Evolutionary conservation across 2,329 filamentous ascomycete genomes (phyloP).

Genomic region (Ascocoryne sarcoides): DNA sequence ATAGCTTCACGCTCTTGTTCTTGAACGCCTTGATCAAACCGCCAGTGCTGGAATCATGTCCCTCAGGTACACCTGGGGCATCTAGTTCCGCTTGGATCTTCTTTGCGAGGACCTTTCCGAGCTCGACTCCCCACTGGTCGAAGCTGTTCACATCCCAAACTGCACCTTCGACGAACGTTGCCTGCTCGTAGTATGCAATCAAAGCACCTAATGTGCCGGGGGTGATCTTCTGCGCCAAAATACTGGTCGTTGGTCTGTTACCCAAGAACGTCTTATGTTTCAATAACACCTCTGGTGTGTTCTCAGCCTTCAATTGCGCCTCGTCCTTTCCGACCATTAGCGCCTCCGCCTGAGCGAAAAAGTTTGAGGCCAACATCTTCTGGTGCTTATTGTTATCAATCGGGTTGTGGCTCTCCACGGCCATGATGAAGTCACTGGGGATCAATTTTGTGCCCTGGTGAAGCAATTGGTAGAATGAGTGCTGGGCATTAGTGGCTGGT

Average conservation of each 20-base stretch:
- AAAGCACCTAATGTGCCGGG: constrained; percentile 87
- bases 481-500: constrained; percentile 97
- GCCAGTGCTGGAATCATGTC: constrained; percentile 81
- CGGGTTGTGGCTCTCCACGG: constrained; percentile 94
- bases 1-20: too few relatives aligned
- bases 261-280: constrained; percentile 99
- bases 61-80: constrained; percentile 56
- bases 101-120: constrained; percentile 94
- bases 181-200: constrained; percentile 98
- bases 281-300: constrained; percentile 64
- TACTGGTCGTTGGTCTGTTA: constrained; percentile 93
- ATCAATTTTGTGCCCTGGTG: constrained; percentile 99
- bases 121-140: constrained; percentile 98
- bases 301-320: constrained; percentile 70
- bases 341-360: constrained; percentile 80
- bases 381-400: constrained; percentile 89
- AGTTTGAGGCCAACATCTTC: constrained; percentile 90
- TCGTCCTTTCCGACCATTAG: constrained; percentile 86
- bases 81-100: constrained; percentile 84
- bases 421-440: constrained; percentile 94
- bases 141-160: constrained; percentile 99
- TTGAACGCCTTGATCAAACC: constrained; percentile 91
- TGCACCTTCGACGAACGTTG: constrained; percentile 95
- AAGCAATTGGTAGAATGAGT: constrained; percentile 99
- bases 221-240: constrained; percentile 84